phyloP scores from a whole-genome alignment of 306 rosid genomes.

The Pyrus betulifolia region DNA sequence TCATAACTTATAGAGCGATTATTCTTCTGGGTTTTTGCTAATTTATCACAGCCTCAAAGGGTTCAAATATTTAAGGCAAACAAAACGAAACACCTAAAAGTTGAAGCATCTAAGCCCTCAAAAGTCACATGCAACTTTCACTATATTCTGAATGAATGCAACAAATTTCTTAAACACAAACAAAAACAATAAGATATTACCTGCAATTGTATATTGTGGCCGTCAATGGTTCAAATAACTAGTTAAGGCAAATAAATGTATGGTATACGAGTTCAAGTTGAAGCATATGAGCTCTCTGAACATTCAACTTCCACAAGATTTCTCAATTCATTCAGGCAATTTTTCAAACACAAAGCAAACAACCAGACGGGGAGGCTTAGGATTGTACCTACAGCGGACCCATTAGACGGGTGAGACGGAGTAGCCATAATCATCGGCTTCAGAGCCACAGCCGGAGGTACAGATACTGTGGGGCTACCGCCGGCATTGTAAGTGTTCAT shows the following conservation, averaged over 20 bases:
- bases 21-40: neutral
- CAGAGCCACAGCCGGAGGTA: neutral
- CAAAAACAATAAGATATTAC: conserved; percentile 15
- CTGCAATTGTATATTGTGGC: neutral
- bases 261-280: too few species aligned
- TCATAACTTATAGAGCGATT: neutral
- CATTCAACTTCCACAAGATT: too few species aligned
- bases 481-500: conserved; percentile 43
- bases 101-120: neutral
- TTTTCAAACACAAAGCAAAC: neutral
- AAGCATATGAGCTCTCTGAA: too few species aligned
- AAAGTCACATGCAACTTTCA: neutral
- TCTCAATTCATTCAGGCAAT: neutral
- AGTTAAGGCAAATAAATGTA: too few species aligned
- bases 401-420: conserved; percentile 13
- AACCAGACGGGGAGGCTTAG: neutral
- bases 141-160: neutral
- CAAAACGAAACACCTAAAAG: neutral
- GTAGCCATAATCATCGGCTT: conserved; percentile 19
- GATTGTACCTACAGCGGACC: conserved; percentile 36
- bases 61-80: neutral
- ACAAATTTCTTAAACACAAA: neutral
- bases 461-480: neutral
- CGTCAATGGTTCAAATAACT: too few species aligned
- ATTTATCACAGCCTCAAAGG: neutral